Conservation (phyloP, 2,329 filamentous ascomycete species). For the Reticulascus tulasneorum region DNA sequence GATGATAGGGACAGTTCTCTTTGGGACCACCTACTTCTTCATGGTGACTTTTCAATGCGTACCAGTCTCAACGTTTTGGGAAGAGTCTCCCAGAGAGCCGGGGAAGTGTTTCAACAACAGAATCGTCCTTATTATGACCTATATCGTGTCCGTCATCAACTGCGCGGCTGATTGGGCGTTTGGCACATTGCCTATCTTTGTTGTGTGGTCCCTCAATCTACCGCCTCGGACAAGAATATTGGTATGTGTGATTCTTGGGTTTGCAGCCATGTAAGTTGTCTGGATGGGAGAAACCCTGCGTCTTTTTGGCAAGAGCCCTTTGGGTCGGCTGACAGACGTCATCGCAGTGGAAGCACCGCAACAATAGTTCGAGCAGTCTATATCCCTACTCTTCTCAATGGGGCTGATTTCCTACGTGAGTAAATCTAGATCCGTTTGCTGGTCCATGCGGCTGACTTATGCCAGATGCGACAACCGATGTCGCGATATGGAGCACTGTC, state of each 20-base stretch:
- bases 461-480: constrained; percentile 35
- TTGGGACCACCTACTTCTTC: constrained; percentile 36
- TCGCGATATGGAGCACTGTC: constrained; percentile 42
- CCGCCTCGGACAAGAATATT: constrained; percentile 32
- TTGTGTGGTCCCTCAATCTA: constrained; percentile 38
- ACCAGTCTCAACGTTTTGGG: constrained; percentile 36
- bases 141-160: constrained; percentile 33
- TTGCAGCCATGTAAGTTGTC: constrained; percentile 35
- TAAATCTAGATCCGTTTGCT: no score
- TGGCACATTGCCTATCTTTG: constrained; percentile 33
- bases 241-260: constrained; percentile 24
- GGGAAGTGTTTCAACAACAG: constrained; percentile 26
- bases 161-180: constrained; percentile 36
- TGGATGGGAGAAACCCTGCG: no score
- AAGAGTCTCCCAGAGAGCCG: constrained; percentile 17
- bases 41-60: constrained; percentile 36
- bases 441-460: no score
- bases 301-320: no score
- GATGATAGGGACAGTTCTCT: constrained; percentile 30
- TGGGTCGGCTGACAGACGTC: no score
- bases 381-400: constrained; percentile 29
- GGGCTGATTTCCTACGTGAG: constrained; percentile 39
- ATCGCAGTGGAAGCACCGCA: constrained; percentile 26
- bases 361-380: constrained; percentile 41
- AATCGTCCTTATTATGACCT: constrained; percentile 25